A percentile compares a stretch with the other conserved stretches of the same genome.
These are phyloP conservation scores for Quercus agrifolia DNA, from an alignment of 306 rosid species.

Conservation along the genomic window DNA sequence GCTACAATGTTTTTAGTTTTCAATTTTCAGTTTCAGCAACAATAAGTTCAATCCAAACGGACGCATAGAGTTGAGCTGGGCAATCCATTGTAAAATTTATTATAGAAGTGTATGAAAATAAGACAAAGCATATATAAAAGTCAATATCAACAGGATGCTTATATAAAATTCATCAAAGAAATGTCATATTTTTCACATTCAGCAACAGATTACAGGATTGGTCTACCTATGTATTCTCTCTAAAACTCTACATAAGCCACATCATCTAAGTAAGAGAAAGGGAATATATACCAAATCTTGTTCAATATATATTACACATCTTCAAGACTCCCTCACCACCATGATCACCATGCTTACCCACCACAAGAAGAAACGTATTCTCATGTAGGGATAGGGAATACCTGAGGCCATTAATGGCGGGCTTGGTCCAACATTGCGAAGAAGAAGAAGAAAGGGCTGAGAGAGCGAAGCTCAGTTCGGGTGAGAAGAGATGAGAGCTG, in stretches of 20 bases:
- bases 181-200: not conserved
- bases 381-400: conserved; percentile 46
- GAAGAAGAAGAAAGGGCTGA: conserved; percentile 52
- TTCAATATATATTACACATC: conserved; percentile 54
- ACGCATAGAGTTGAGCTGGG: not conserved
- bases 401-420: conserved; percentile 64
- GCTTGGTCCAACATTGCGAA: conserved; percentile 69
- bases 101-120: not conserved
- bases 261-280: not conserved
- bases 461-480: conserved; percentile 81
- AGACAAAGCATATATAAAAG: conserved; percentile 12
- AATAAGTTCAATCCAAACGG: too few relatives aligned
- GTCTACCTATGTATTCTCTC: not conserved
- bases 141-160: conserved; percentile 33
- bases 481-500: conserved; percentile 83
- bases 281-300: conserved; percentile 52
- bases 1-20: too few relatives aligned
- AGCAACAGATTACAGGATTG: not conserved
- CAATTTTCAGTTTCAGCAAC: too few relatives aligned
- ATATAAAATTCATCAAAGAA: not conserved
- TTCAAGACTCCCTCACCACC: conserved; percentile 91
- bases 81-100: conserved; percentile 14
- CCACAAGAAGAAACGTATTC: conserved; percentile 85
- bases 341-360: conserved; percentile 99
- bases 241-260: not conserved